phyloP scores from a whole-genome alignment of 768 basidiomycete genomes.

The Hygrophorus russula region DNA sequence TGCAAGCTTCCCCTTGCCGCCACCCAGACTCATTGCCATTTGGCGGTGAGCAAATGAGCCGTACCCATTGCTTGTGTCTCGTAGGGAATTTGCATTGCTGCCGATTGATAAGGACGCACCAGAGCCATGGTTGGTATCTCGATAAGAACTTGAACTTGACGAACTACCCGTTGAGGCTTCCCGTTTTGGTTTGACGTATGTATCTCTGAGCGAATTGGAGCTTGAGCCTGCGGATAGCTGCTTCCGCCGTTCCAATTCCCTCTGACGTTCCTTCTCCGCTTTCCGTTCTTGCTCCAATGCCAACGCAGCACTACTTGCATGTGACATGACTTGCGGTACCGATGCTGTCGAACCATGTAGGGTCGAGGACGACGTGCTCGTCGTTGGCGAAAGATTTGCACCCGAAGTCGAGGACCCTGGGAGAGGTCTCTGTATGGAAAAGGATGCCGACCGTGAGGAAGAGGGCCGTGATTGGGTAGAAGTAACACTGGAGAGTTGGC shows the following conservation, averaged over 20 bases:
- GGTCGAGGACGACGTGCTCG: conserved; percentile 6
- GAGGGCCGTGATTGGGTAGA: conserved; percentile 7
- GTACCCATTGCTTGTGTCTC: too few relatives aligned
- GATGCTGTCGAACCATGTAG: conserved; percentile 10
- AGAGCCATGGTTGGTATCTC: background rate
- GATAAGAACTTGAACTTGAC: conserved; percentile 2
- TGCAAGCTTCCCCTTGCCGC: too few relatives aligned
- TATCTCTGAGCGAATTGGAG: conserved; percentile 6
- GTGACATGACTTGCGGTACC: conserved; percentile 21
- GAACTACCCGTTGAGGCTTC: conserved; percentile 1
- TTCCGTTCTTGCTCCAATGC: conserved; percentile 29
- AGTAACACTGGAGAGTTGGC: conserved; percentile 15
- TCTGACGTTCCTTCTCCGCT: conserved; percentile 24
- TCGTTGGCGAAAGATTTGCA: conserved; percentile 5
- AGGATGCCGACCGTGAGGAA: conserved; percentile 13
- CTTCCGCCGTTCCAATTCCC: conserved; percentile 12
- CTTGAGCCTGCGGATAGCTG: conserved; percentile 3
- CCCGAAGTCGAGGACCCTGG: conserved; percentile 9
- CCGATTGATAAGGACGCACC: background rate
- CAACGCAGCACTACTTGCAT: conserved; percentile 43
- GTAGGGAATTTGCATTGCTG: background rate
- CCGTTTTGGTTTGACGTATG: conserved; percentile 2
- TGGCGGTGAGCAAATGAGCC: too few relatives aligned
- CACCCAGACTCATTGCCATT: too few relatives aligned
- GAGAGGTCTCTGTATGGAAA: conserved; percentile 11